Evolutionary conservation across 371 early-diverging fungal species (phyloP).

Genomic region (Syncephalis plumigaleata): DNA sequence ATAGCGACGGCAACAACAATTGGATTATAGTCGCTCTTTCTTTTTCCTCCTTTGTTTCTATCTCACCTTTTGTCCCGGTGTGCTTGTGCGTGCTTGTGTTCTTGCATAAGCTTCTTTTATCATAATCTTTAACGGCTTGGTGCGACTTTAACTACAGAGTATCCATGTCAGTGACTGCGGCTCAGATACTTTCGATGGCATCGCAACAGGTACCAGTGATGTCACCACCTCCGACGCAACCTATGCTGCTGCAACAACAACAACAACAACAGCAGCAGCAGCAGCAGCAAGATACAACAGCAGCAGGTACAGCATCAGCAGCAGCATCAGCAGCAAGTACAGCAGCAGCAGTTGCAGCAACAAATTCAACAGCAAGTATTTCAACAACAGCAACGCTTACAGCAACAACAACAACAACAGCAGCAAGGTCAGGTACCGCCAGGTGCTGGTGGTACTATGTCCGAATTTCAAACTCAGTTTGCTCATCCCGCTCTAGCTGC

Average conservation of each 20-base stretch:
- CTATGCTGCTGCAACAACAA: conserved; percentile 15
- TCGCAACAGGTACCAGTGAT: conserved; percentile 7
- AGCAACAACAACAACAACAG: not conserved
- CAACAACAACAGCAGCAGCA: conserved; percentile 10
- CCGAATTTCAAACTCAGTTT: no score
- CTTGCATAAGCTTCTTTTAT: no score
- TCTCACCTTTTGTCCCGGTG: no score
- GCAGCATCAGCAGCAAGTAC: conserved; percentile 2
- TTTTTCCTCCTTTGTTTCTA: no score
- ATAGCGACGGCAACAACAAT: no score
- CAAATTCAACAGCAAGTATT: conserved; percentile 4
- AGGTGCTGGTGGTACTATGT: no score
- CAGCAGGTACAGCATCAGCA: conserved; percentile 7
- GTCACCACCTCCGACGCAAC: conserved; percentile 6
- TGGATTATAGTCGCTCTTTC: no score
- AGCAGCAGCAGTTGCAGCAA: conserved; percentile 6
- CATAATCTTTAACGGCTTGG: no score
- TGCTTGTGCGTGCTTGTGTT: no score
- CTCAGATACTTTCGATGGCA: conserved; percentile 6
- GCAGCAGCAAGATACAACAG: conserved; percentile 2
- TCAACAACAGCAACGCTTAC: conserved; percentile 4
- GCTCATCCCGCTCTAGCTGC: no score
- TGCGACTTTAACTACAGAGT: not conserved
- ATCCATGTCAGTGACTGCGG: conserved; percentile 5
- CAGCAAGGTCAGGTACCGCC: no score